Percentiles rank a stretch among this genome's conserved stretches.
Conservation (phyloP, 768 basidiomycete genomes). For the Tricholoma saponaceum region DNA sequence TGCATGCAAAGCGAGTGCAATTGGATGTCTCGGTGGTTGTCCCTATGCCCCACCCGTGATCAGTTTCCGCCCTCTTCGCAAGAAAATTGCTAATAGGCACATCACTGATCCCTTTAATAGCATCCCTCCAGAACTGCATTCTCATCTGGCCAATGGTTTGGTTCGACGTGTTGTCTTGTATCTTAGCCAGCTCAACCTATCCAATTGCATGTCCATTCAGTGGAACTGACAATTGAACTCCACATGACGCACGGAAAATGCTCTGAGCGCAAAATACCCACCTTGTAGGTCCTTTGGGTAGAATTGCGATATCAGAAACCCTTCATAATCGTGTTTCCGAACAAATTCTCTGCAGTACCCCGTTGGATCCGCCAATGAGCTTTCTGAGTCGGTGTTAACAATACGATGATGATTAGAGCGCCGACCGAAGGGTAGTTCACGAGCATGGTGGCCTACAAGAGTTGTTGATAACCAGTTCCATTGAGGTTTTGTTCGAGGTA, state of each 20-base stretch:
- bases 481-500: neutral
- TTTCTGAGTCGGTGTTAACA: conserved; percentile 1
- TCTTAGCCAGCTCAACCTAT: conserved; percentile 72
- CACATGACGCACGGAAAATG: conserved; percentile 67
- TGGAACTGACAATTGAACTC: conserved; percentile 2
- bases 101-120: conserved; percentile 61
- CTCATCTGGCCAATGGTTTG: conserved; percentile 75
- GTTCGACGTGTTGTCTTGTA: conserved; percentile 76
- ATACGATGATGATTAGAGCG: neutral
- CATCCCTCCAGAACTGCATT: conserved; percentile 86
- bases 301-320: conserved; percentile 65
- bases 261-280: conserved; percentile 76
- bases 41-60: conserved; percentile 38
- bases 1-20: conserved; percentile 68
- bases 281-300: conserved; percentile 62
- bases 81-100: conserved; percentile 33
- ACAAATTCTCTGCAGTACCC: conserved; percentile 72
- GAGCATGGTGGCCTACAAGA: neutral
- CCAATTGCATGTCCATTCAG: conserved; percentile 7
- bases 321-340: conserved; percentile 79
- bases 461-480: neutral
- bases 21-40: conserved; percentile 75
- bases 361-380: conserved; percentile 34
- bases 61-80: neutral
- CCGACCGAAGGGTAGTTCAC: neutral